Base-by-base conservation (phyloP, 257 asterid species). In the Schizonepeta tenuifolia region DNA sequence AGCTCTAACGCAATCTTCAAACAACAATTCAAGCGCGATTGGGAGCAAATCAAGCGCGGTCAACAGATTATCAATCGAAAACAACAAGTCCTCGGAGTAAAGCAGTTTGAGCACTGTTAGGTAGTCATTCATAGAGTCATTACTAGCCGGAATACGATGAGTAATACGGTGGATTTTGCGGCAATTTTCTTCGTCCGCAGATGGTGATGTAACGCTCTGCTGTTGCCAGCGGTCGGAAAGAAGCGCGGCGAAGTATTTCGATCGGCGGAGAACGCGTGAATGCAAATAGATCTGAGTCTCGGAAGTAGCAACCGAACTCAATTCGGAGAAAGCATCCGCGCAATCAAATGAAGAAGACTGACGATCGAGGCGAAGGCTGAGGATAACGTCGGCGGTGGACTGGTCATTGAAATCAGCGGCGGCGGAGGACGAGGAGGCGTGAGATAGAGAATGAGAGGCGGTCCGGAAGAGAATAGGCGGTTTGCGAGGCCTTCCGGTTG, bases 1-100 rank as follows among this genome's bases (percentile, higher is more conserved):
- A 0, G 95, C 97, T 73, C 66, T 85, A 38, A 91, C 84, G 69
- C 97, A 94, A 54, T 94, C 99, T 81, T 94, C 99, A 61, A 94
- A 91, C 47, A 94, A 83, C 75, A 91, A 79, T 64, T 94, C 87
- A 6, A 89, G 84, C 49, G 99, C 97, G n/a, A 94, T 81, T 0
- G 92, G 93, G 17, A 94, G 88, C 50, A 91, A 62, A 78, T 81
- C 77, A 15, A 91, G 74, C 33, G 95, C 97, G 8, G 84, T 62
- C 1, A 87, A 67, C 17, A 79, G 88, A 24, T 43, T 75, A 74
- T 78, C 74, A 35, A 94, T 86, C 20, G 78, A 63, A 7, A 76
- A 38, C 49, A 84, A 63, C 78, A 88, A 72, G 44, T 91, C 91
- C 44, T 76, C 79, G 24, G 86, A 59, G 79, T 90, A 90, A 21